phyloP scores from a whole-genome alignment of 345 rosid genomes.

The Carallia brachiata region DNA sequence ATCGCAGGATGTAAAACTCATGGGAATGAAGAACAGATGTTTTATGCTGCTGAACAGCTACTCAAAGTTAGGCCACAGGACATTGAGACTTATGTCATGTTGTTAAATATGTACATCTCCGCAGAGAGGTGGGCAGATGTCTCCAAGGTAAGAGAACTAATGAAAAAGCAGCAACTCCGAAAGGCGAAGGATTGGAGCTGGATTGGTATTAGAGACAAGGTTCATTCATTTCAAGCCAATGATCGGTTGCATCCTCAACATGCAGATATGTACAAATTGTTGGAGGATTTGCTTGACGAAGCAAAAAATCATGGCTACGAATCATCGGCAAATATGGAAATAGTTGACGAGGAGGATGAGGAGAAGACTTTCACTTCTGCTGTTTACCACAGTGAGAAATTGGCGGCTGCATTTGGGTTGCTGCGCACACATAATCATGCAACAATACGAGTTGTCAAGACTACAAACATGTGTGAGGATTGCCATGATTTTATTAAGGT shows the following conservation, averaged over 20 bases:
- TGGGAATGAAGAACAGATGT: conserved; percentile 39
- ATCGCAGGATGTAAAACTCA: conserved; percentile 46
- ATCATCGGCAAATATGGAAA: conserved; percentile 6
- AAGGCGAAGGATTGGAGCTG: conserved; percentile 48
- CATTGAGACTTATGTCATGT: conserved; percentile 27
- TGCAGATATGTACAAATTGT: conserved; percentile 18
- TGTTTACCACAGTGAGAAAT: conserved; percentile 42
- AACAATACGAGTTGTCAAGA: conserved; percentile 39
- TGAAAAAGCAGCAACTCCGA: conserved; percentile 34
- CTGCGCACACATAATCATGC: conserved; percentile 31
- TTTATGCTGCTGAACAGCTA: conserved; percentile 46
- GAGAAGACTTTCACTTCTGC: conserved; percentile 18
- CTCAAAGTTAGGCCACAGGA: conserved; percentile 43
- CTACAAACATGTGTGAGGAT: conserved; percentile 38
- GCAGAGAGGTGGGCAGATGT: conserved; percentile 47
- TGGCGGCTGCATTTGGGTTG: conserved; percentile 53
- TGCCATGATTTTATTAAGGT: conserved; percentile 50
- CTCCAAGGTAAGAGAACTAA: conserved; percentile 29
- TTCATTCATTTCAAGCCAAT: conserved; percentile 36
- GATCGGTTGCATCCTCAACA: conserved; percentile 20
- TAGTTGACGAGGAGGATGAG: conserved; percentile 17
- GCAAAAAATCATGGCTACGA: conserved; percentile 34
- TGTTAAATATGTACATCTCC: conserved; percentile 32
- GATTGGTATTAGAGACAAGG: conserved; percentile 43
- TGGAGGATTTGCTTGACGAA: conserved; percentile 36